These are phyloP conservation scores for Sporobolomyces roseus DNA, from an alignment of 768 basidiomycete genomes.

Conservation along the genomic window DNA sequence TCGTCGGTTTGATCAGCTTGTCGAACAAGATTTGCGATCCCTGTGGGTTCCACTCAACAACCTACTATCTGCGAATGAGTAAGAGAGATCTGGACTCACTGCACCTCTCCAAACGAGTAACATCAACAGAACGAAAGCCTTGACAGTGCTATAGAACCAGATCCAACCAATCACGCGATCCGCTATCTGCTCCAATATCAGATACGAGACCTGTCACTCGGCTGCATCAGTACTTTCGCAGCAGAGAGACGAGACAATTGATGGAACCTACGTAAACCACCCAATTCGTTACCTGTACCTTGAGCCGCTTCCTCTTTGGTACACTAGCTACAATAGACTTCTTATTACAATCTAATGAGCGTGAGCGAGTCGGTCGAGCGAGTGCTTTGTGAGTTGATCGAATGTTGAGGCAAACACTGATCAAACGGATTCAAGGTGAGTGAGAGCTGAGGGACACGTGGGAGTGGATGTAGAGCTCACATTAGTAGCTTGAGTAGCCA, in stretches of 20 bases:
- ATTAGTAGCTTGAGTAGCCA: conserved; percentile 29
- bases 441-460: neutral
- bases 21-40: conserved; percentile 25
- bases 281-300: conserved; percentile 16
- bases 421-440: neutral
- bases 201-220: conserved; percentile 4
- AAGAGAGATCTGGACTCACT: neutral
- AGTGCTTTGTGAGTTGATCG: conserved; percentile 16
- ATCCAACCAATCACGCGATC: conserved; percentile 14
- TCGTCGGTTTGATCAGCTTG: conserved; percentile 22
- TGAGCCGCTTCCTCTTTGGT: conserved; percentile 7
- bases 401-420: conserved; percentile 15
- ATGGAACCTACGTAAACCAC: conserved; percentile 26
- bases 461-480: neutral
- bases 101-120: conserved; percentile 26
- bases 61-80: neutral
- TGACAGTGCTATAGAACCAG: conserved; percentile 30
- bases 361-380: neutral
- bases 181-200: conserved; percentile 5
- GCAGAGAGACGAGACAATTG: too few species aligned
- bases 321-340: neutral
- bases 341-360: neutral
- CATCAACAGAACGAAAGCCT: conserved; percentile 7
- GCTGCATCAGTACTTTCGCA: too few species aligned
- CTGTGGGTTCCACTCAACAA: neutral